These are phyloP conservation scores for Candida sonorensis DNA, from an alignment of 805 yeast species.

Conservation along the genomic window DNA sequence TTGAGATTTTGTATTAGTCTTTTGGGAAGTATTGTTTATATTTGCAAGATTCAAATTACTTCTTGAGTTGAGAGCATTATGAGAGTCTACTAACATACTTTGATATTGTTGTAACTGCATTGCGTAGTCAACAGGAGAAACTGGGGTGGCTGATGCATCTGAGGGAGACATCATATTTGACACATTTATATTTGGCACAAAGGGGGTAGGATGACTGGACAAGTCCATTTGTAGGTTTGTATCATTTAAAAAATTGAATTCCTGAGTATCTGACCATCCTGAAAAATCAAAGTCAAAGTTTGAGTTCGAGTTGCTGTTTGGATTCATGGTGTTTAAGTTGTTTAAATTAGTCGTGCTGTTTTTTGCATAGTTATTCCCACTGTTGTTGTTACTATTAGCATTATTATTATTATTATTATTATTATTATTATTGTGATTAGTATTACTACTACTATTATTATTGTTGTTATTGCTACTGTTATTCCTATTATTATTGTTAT, in stretches of 20 bases:
- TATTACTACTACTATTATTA: too few species aligned
- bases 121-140: conserved; percentile 26
- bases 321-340: too few species aligned
- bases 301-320: not conserved
- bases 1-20: not conserved
- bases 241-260: conserved; percentile 21
- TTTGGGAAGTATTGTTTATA: not conserved
- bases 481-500: not conserved
- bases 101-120: conserved; percentile 29
- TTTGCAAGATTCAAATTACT: conserved; percentile 13
- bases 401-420: not conserved
- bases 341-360: too few species aligned
- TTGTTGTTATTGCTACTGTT: not conserved
- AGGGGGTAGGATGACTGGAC: conserved; percentile 10
- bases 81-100: conserved; percentile 25
- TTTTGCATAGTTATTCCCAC: not conserved
- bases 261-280: conserved; percentile 25
- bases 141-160: conserved; percentile 13
- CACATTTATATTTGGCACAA: conserved; percentile 8
- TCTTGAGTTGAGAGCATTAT: too few species aligned
- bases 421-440: too few species aligned
- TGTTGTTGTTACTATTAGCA: not conserved
- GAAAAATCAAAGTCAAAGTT: conserved; percentile 20
- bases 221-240: conserved; percentile 12
- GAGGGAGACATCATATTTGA: conserved; percentile 21